These are phyloP conservation scores for Candida easanensis DNA, from an alignment of 805 yeast species.

Conservation along the genomic window DNA sequence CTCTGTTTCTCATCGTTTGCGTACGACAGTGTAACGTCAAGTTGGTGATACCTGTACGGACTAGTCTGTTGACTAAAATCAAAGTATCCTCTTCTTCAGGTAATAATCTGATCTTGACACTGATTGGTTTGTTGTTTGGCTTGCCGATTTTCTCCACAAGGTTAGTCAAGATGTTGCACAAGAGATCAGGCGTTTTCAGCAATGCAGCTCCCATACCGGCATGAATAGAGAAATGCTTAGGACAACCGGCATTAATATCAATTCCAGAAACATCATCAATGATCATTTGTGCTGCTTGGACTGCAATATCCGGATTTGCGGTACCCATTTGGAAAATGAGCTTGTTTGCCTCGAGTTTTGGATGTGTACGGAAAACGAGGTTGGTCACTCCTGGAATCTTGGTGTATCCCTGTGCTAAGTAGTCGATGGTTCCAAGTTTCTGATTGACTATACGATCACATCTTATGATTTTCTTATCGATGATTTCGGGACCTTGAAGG, in stretches of 20 bases:
- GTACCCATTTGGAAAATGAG: slow-evolving; percentile 92
- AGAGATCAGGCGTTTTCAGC: slow-evolving; percentile 72
- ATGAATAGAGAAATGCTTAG: slow-evolving; percentile 91
- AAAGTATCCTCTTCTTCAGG: slow-evolving; percentile 61
- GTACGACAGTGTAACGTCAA: slow-evolving; percentile 93
- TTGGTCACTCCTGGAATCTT: slow-evolving; percentile 47
- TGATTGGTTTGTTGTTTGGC: slow-evolving; percentile 74
- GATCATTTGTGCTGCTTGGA: slow-evolving; percentile 78
- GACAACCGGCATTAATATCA: slow-evolving; percentile 95
- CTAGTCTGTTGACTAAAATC: slow-evolving; percentile 52
- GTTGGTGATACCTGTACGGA: slow-evolving; percentile 78
- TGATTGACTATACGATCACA: slow-evolving; percentile 65
- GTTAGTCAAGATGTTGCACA: slow-evolving; percentile 63
- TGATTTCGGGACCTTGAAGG: slow-evolving; percentile 84
- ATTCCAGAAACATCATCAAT: slow-evolving; percentile 88
- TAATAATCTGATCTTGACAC: slow-evolving; percentile 84
- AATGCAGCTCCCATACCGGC: slow-evolving; percentile 98
- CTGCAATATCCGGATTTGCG: slow-evolving; percentile 79
- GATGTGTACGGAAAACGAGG: slow-evolving; percentile 72
- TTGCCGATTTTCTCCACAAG: slow-evolving; percentile 79
- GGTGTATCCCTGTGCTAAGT: slow-evolving; percentile 39
- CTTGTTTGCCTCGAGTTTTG: slow-evolving; percentile 56
- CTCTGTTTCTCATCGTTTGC: slow-evolving; percentile 82
- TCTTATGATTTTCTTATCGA: slow-evolving; percentile 77
- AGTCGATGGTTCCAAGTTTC: slow-evolving; percentile 59